Conservation (phyloP, 495 filamentous ascomycete genomes). For the Rhypophila decipiens region DNA sequence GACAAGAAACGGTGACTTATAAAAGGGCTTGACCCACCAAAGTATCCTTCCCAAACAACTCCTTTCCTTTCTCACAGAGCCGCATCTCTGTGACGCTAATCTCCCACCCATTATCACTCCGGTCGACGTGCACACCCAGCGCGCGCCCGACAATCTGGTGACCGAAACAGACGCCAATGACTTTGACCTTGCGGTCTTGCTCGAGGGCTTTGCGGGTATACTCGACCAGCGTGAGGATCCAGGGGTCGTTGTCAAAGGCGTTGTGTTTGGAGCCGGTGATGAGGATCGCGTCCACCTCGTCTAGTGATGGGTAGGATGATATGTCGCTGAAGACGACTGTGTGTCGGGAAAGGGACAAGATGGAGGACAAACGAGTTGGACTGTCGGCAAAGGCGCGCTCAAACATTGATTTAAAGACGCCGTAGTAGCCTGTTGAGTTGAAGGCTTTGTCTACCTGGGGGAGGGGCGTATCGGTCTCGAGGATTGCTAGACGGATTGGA, state of each 20-base stretch:
- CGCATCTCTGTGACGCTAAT: constrained; percentile 63
- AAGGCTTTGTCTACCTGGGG: constrained; percentile 53
- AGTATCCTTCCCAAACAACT: constrained; percentile 61
- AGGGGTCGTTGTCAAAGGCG: constrained; percentile 56
- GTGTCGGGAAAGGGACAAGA: constrained; percentile 56
- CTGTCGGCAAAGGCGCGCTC: constrained; percentile 30
- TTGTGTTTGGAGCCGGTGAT: constrained; percentile 63
- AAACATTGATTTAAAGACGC: constrained; percentile 64
- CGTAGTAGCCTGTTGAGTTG: constrained; percentile 62
- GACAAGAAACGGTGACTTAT: not conserved
- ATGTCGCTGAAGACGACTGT: constrained; percentile 55
- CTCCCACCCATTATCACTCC: constrained; percentile 73
- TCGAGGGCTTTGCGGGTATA: constrained; percentile 49
- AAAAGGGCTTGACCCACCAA: constrained; percentile 45
- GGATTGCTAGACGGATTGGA: constrained; percentile 72
- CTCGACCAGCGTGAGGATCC: constrained; percentile 70
- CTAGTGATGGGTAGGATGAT: constrained; percentile 58
- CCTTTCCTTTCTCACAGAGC: constrained; percentile 63
- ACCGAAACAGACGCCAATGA: constrained; percentile 84
- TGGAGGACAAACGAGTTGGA: constrained; percentile 24
- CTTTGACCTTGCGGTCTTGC: constrained; percentile 43
- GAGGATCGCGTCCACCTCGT: constrained; percentile 74
- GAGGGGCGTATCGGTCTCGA: constrained; percentile 73
- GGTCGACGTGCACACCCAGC: constrained; percentile 59
- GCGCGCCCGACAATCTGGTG: constrained; percentile 85